Conservation (phyloP, 352 stramenopile species). For the Phytopythium litorale region DNA sequence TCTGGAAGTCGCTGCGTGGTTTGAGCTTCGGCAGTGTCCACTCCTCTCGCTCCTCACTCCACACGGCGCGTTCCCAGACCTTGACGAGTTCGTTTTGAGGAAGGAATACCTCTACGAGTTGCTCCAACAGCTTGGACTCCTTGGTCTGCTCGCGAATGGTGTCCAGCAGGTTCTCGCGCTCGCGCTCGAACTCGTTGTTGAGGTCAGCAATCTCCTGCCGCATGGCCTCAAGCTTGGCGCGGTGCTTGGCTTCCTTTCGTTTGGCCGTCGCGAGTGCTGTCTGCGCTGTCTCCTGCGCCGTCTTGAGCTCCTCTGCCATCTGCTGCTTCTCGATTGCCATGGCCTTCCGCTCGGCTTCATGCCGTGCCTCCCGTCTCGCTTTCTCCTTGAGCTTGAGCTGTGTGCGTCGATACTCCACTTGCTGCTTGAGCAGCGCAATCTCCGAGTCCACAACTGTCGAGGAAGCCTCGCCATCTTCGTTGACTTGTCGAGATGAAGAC, state of each 20-base stretch:
- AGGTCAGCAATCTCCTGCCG: slow-evolving; percentile 84
- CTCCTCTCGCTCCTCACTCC: slow-evolving; percentile 77
- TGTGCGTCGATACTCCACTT: slow-evolving; percentile 72
- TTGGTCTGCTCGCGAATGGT: slow-evolving; percentile 89
- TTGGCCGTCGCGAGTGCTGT: slow-evolving; percentile 42
- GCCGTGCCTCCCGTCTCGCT: slow-evolving; percentile 61
- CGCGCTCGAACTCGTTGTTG: slow-evolving; percentile 79
- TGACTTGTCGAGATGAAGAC: slow-evolving; percentile 11
- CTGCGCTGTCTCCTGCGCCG: slow-evolving; percentile 59
- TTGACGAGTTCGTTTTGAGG: slow-evolving; percentile 83
- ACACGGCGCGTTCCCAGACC: slow-evolving; percentile 85
- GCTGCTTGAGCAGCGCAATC: slow-evolving; percentile 69
- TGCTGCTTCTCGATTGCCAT: slow-evolving; percentile 70
- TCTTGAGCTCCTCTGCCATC: slow-evolving; percentile 72
- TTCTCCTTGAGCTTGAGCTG: slow-evolving; percentile 83
- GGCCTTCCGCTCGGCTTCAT: slow-evolving; percentile 46
- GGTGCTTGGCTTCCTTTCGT: slow-evolving; percentile 68
- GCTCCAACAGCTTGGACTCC: slow-evolving; percentile 84
- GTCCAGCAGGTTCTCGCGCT: slow-evolving; percentile 82
- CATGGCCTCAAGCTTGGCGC: slow-evolving; percentile 67
- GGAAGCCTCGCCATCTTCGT: background rate
- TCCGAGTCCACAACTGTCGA: slow-evolving; percentile 43
- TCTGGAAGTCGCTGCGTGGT: slow-evolving; percentile 76
- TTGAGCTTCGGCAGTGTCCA: slow-evolving; percentile 77
- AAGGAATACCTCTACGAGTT: slow-evolving; percentile 85